Evolutionary conservation across 257 asterid species (phyloP).

Genomic region (Scutellaria minor): DNA sequence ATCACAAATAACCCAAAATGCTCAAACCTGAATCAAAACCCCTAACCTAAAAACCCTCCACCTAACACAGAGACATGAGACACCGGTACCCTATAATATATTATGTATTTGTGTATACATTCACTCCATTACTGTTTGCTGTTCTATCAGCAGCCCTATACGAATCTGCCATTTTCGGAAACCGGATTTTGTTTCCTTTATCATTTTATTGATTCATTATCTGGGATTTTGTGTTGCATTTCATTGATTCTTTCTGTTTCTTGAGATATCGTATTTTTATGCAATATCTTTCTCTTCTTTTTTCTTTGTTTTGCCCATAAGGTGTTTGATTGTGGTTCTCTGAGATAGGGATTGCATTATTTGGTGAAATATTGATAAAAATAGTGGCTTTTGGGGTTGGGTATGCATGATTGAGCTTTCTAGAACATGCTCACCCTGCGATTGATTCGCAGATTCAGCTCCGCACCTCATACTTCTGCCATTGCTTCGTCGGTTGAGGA

Average conservation of each 20-base stretch:
- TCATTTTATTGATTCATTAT: neutral
- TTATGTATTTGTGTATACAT: too few relatives aligned
- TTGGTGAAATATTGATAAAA: conserved; percentile 29
- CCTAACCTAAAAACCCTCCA: too few relatives aligned
- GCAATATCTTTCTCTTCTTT: neutral
- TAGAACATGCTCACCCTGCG: conserved; percentile 79
- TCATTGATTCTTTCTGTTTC: conserved; percentile 17
- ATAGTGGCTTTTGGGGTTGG: conserved; percentile 42
- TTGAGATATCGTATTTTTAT: conserved; percentile 19
- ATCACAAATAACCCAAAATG: too few relatives aligned
- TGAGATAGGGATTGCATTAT: conserved; percentile 30
- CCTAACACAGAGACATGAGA: too few relatives aligned
- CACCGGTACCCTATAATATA: too few relatives aligned
- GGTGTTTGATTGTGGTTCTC: conserved; percentile 11
- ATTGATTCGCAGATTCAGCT: conserved; percentile 73
- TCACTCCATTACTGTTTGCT: too few relatives aligned
- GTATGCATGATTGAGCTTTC: conserved; percentile 43
- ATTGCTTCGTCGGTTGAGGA: conserved; percentile 29
- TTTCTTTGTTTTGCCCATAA: neutral
- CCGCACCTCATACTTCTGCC: conserved; percentile 39
- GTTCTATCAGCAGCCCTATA: neutral
- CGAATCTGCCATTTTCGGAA: conserved; percentile 7
- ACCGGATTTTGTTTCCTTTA: conserved; percentile 12
- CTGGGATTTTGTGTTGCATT: conserved; percentile 1
- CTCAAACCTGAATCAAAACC: too few relatives aligned